phyloP scores from a whole-genome alignment of 495 filamentous ascomycete species.

The Talaromyces adpressus region DNA sequence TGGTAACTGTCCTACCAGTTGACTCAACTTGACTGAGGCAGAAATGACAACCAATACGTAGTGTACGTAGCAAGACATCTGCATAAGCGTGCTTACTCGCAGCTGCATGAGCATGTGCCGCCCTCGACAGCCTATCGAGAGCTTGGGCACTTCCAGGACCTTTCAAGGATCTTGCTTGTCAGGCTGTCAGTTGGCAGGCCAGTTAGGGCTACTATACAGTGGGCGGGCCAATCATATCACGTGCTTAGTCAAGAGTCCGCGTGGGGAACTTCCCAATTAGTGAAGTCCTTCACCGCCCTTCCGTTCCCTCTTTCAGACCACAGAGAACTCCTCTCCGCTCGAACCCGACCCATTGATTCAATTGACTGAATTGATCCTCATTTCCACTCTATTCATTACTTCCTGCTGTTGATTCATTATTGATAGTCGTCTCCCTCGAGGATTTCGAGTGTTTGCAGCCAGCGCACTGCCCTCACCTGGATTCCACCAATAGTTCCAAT shows the following conservation, averaged over 20 bases:
- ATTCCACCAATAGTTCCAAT: not conserved
- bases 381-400: not conserved
- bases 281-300: slow-evolving; percentile 29
- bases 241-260: not conserved
- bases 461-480: not conserved
- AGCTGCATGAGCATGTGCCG: not conserved
- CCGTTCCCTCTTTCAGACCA: slow-evolving; percentile 8
- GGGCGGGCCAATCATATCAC: not conserved
- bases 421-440: not conserved
- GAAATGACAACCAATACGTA: not conserved
- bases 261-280: slow-evolving; percentile 2
- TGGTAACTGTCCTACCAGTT: no score
- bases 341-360: not conserved
- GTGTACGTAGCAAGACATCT: not conserved
- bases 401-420: not conserved
- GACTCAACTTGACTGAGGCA: not conserved
- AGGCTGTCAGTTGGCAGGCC: not conserved
- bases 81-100: not conserved
- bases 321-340: not conserved
- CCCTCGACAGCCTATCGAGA: not conserved
- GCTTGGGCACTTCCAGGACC: not conserved
- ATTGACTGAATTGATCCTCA: not conserved
- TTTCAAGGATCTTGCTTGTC: not conserved
- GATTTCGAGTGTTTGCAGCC: not conserved
- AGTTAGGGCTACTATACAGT: not conserved